Conservation (phyloP, 1,139 yeast genomes). For the Hyphopichia burtonii region DNA sequence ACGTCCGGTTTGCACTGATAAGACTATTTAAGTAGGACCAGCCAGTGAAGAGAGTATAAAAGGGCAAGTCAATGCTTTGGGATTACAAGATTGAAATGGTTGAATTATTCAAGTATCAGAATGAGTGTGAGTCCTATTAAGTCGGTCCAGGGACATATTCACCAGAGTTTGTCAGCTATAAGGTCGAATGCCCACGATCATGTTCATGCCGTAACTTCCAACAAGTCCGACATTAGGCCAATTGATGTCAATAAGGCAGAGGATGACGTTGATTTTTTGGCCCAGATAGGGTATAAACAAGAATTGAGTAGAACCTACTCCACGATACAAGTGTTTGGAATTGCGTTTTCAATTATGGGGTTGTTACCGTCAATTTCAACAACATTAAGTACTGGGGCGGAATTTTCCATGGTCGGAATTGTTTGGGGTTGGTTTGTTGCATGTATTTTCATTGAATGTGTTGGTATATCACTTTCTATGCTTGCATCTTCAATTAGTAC, state of each 20-base stretch:
- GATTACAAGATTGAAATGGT: too few relatives aligned
- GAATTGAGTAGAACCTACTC: constrained; percentile 48
- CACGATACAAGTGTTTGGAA: constrained; percentile 52
- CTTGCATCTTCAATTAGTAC: constrained; percentile 72
- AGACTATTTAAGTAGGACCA: too few relatives aligned
- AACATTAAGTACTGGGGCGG: constrained; percentile 29
- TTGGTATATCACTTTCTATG: constrained; percentile 65
- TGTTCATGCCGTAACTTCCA: constrained; percentile 19
- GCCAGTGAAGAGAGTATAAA: too few relatives aligned
- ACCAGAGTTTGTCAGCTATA: neutral
- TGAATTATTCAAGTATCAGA: too few relatives aligned
- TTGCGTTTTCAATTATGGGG: constrained; percentile 55
- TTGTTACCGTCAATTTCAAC: constrained; percentile 48
- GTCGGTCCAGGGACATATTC: neutral
- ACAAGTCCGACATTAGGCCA: constrained; percentile 24
- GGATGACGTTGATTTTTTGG: constrained; percentile 47
- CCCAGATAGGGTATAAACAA: constrained; percentile 55
- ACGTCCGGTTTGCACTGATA: too few relatives aligned
- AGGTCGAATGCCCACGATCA: constrained; percentile 12
- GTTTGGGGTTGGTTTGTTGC: constrained; percentile 75
- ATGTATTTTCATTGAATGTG: constrained; percentile 54
- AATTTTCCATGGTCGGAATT: constrained; percentile 47
- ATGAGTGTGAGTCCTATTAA: neutral
- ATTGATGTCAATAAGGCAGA: constrained; percentile 26
- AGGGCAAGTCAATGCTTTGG: too few relatives aligned